These are phyloP conservation scores for Epichloe sp. DNA, from an alignment of 2,329 filamentous ascomycete genomes.

Conservation along the genomic window DNA sequence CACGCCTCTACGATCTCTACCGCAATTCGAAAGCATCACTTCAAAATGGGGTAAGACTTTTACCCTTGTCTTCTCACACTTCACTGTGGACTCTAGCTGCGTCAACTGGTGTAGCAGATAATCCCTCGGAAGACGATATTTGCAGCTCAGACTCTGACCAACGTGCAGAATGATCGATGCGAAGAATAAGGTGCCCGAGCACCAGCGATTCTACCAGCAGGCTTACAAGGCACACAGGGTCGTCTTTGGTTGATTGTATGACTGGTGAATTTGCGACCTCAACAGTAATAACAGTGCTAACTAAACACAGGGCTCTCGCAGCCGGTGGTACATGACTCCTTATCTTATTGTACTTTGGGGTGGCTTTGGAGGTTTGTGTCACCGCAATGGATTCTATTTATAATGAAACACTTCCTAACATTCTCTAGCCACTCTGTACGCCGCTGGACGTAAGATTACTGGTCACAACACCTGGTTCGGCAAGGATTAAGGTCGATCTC, in stretches of 20 bases:
- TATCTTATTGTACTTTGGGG: slow-evolving; percentile 55
- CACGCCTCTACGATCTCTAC: slow-evolving; percentile 11
- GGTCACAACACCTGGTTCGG: slow-evolving; percentile 72
- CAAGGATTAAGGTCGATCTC: slow-evolving; percentile 29
- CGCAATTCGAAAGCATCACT: slow-evolving; percentile 13
- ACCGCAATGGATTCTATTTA: background rate
- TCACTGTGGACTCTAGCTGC: background rate
- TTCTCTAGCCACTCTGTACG: slow-evolving; percentile 48
- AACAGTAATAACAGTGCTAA: background rate
- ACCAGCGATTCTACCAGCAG: slow-evolving; percentile 63
- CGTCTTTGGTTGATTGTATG: slow-evolving; percentile 71
- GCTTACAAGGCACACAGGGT: slow-evolving; percentile 54
- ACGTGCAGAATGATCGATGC: slow-evolving; percentile 50
- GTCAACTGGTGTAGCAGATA: background rate
- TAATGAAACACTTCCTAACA: background rate
- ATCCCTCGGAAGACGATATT: background rate
- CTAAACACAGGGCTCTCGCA: slow-evolving; percentile 44
- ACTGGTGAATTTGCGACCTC: slow-evolving; percentile 4
- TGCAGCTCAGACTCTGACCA: slow-evolving; percentile 5
- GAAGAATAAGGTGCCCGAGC: slow-evolving; percentile 61
- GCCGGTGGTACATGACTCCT: slow-evolving; percentile 51
- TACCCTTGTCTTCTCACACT: background rate
- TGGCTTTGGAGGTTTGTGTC: slow-evolving; percentile 44
- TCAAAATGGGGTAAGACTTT: slow-evolving; percentile 29
- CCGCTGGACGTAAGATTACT: slow-evolving; percentile 57